Conservation (phyloP, 306 rosid species). For the Prinsepia uniflora region DNA sequence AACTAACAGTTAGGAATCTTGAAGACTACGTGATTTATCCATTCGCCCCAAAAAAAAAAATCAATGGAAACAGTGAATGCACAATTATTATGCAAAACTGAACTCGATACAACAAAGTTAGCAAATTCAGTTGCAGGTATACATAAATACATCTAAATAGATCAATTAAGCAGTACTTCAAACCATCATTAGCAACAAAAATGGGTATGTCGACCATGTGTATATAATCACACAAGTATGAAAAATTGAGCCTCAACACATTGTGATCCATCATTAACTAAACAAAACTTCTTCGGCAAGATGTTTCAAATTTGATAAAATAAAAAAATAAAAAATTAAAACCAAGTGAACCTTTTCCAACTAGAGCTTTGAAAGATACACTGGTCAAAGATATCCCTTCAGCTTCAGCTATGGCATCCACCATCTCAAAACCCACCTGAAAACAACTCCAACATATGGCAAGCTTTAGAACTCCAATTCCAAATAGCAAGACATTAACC, state of each 20-base stretch:
- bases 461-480: not conserved
- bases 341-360: constrained; percentile 63
- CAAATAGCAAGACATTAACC: not conserved
- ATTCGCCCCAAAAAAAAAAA: not conserved
- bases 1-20: not conserved
- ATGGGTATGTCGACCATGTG: not conserved
- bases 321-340: not conserved
- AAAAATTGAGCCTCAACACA: not conserved
- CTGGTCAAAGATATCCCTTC: constrained; percentile 69
- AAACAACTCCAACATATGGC: not conserved
- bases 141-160: not conserved
- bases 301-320: too few species aligned
- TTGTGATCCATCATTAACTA: not conserved
- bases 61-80: not conserved
- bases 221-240: not conserved
- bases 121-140: not conserved
- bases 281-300: not conserved
- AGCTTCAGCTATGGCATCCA: constrained; percentile 85
- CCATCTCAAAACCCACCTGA: constrained; percentile 94
- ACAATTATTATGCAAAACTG: not conserved
- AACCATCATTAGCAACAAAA: not conserved
- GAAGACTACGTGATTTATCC: not conserved
- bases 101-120: not conserved
- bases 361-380: constrained; percentile 73
- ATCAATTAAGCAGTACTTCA: not conserved